Evolutionary conservation across 2,329 filamentous ascomycete genomes (phyloP).

Genomic region (Cercospora janseana): DNA sequence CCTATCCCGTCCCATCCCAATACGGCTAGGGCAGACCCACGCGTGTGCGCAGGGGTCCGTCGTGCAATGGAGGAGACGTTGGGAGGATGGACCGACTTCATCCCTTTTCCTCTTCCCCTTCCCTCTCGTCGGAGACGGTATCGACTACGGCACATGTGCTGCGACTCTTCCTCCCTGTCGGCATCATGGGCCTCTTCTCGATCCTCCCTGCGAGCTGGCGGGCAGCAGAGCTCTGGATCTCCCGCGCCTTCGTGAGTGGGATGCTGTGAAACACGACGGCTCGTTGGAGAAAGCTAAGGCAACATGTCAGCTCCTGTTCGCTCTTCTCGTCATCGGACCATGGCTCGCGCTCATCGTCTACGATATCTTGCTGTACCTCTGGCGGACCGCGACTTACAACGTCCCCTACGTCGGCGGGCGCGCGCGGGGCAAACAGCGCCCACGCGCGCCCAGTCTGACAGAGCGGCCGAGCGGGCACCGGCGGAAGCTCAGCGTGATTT

Average conservation of each 20-base stretch:
- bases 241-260: slow-evolving; percentile 59
- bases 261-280: slow-evolving; percentile 15
- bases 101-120: not conserved
- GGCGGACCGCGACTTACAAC: slow-evolving; percentile 58
- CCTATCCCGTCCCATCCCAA: not conserved
- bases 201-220: slow-evolving; percentile 60
- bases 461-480: slow-evolving; percentile 55
- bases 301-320: slow-evolving; percentile 58
- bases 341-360: slow-evolving; percentile 63
- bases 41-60: not conserved
- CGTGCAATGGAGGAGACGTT: not conserved
- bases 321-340: slow-evolving; percentile 59
- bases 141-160: too few relatives aligned
- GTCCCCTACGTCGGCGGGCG: slow-evolving; percentile 61
- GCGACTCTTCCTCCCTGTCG: not conserved
- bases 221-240: slow-evolving; percentile 61
- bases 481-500: slow-evolving; percentile 45
- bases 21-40: not conserved
- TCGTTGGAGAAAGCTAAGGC: slow-evolving; percentile 11
- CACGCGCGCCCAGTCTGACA: slow-evolving; percentile 60
- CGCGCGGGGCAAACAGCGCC: slow-evolving; percentile 58
- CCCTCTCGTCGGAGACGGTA: not conserved
- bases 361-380: slow-evolving; percentile 62
- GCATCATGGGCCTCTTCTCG: slow-evolving; percentile 62
- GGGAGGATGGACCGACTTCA: not conserved